A percentile compares a stretch with the other conserved stretches of the same genome.
Conservation (phyloP, 805 yeast species). For the Wickerhamomyces strasburgensis region DNA sequence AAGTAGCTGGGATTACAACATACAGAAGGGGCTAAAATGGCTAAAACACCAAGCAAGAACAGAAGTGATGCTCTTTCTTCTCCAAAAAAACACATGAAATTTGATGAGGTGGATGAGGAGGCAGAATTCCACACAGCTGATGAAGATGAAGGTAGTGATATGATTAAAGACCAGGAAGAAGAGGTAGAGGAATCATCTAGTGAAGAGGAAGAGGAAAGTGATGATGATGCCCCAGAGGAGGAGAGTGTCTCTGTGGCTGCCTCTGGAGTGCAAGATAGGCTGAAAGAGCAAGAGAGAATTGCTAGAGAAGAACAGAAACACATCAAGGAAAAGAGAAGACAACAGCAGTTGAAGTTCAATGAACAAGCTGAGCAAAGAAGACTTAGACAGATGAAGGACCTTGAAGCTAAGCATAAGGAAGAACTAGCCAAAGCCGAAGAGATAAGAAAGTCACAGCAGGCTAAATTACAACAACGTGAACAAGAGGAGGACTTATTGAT, state of each 20-base stretch:
- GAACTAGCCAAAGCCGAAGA: slow-evolving; percentile 19
- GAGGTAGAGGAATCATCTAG: slow-evolving; percentile 4
- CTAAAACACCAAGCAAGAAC: too few relatives aligned
- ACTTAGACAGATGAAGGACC: slow-evolving; percentile 12
- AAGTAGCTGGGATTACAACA: too few relatives aligned
- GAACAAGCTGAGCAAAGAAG: slow-evolving; percentile 24
- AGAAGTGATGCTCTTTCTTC: not conserved
- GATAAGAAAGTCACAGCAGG: slow-evolving; percentile 11
- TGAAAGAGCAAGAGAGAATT: slow-evolving; percentile 21
- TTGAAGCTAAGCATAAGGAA: slow-evolving; percentile 16
- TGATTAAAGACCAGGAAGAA: too few relatives aligned
- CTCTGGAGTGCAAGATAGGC: slow-evolving; percentile 5
- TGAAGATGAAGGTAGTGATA: slow-evolving; percentile 6
- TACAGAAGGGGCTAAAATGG: too few relatives aligned
- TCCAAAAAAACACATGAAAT: slow-evolving; percentile 13
- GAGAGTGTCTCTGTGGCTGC: slow-evolving; percentile 30
- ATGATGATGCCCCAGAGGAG: slow-evolving; percentile 49
- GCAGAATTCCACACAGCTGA: slow-evolving; percentile 16
- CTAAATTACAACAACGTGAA: slow-evolving; percentile 10
- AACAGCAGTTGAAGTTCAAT: slow-evolving; percentile 19
- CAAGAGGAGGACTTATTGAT: slow-evolving; percentile 18
- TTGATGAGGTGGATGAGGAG: slow-evolving; percentile 17
- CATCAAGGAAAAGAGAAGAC: slow-evolving; percentile 23
- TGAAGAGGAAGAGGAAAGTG: slow-evolving; percentile 23
- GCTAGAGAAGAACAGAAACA: slow-evolving; percentile 25